Percentiles rank a stretch among this genome's conserved stretches.
These are phyloP conservation scores for Penicillium sp. DNA, from an alignment of 2,329 filamentous ascomycete genomes.

Conservation along the genomic window DNA sequence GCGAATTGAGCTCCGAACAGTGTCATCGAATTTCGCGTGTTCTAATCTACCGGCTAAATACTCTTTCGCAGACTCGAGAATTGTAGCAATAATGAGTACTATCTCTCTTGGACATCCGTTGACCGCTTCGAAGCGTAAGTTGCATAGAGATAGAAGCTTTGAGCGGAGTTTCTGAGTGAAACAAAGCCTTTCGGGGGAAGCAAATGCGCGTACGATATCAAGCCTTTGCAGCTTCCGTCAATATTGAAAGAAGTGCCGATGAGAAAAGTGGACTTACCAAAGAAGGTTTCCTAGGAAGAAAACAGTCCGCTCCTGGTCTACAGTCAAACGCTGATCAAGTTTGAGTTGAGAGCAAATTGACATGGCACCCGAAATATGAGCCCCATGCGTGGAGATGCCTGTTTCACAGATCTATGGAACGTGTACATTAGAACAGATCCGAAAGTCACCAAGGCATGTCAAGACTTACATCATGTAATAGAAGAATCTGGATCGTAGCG, in stretches of 20 bases:
- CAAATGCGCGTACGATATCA: conserved; percentile 37
- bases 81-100: conserved; percentile 33
- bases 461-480: conserved; percentile 36
- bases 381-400: conserved; percentile 36
- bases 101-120: conserved; percentile 36
- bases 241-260: background rate
- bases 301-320: conserved; percentile 30
- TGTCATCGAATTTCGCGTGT: conserved; percentile 4
- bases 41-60: conserved; percentile 21
- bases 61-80: conserved; percentile 33
- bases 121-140: conserved; percentile 33
- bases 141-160: conserved; percentile 28
- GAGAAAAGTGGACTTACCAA: conserved; percentile 20
- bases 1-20: conserved; percentile 9
- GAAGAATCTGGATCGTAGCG: conserved; percentile 35
- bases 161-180: conserved; percentile 33
- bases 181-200: conserved; percentile 31
- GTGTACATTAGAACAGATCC: background rate
- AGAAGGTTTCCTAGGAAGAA: conserved; percentile 37
- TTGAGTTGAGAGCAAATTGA: conserved; percentile 36
- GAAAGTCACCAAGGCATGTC: background rate
- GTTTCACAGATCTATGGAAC: conserved; percentile 35
- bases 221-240: conserved; percentile 22
- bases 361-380: conserved; percentile 38
- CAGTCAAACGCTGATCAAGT: conserved; percentile 26